Evolutionary conservation across 2,329 filamentous ascomycete species (phyloP).

Genomic region (Claviceps digitariae): DNA sequence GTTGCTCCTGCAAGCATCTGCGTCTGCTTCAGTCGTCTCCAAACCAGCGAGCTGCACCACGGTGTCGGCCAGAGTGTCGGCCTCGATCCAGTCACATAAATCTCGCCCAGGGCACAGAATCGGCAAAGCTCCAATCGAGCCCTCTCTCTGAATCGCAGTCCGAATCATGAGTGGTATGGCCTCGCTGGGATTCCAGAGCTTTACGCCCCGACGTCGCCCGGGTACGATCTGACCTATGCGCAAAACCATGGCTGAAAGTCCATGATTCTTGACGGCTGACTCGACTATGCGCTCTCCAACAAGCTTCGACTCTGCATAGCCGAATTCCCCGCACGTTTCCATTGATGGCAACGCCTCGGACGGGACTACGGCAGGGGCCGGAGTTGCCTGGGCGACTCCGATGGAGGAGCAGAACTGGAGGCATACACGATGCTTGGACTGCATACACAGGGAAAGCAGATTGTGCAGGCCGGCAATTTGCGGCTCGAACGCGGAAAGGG

Average conservation of each 20-base stretch:
- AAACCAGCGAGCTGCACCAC: slow-evolving; percentile 32
- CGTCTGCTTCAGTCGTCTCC: slow-evolving; percentile 23
- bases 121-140: slow-evolving; percentile 26
- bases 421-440: slow-evolving; percentile 7
- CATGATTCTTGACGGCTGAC: slow-evolving; percentile 19
- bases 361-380: slow-evolving; percentile 20
- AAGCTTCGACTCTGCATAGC: slow-evolving; percentile 28
- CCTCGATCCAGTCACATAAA: not conserved
- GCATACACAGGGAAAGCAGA: slow-evolving; percentile 27
- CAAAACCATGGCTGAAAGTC: slow-evolving; percentile 23
- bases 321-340: slow-evolving; percentile 26
- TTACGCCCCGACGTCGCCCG: slow-evolving; percentile 25
- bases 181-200: slow-evolving; percentile 34
- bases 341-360: slow-evolving; percentile 23
- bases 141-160: slow-evolving; percentile 9
- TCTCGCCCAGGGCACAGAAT: slow-evolving; percentile 4
- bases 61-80: slow-evolving; percentile 23
- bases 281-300: slow-evolving; percentile 24
- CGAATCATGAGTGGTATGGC: slow-evolving; percentile 38
- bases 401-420: slow-evolving; percentile 39
- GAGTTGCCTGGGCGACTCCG: slow-evolving; percentile 25
- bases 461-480: slow-evolving; percentile 31
- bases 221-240: slow-evolving; percentile 37
- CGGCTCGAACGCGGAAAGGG: slow-evolving; percentile 32
- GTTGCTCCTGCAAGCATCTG: slow-evolving; percentile 18